Evolutionary conservation across 805 yeast species (phyloP).

Genomic region (Diddensiella caesifluorescens): DNA sequence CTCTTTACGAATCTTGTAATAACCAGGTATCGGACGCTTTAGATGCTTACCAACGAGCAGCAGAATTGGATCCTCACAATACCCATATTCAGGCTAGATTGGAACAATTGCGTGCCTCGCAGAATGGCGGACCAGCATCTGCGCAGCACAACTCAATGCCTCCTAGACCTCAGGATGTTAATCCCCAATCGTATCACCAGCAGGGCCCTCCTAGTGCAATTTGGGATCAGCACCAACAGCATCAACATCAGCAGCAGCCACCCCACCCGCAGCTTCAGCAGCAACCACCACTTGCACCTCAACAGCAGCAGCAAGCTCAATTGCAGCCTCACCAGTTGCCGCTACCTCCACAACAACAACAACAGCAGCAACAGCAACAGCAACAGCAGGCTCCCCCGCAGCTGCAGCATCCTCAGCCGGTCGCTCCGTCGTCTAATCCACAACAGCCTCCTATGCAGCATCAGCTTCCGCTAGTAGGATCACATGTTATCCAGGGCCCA

Average conservation of each 20-base stretch:
- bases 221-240: constrained; percentile 25
- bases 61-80: constrained; percentile 88
- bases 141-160: constrained; percentile 38
- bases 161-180: constrained; percentile 52
- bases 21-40: constrained; percentile 92
- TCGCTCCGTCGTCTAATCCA: constrained; percentile 7
- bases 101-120: constrained; percentile 55
- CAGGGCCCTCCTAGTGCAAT: constrained; percentile 55
- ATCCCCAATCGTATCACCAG: constrained; percentile 53
- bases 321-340: constrained; percentile 17
- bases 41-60: constrained; percentile 96
- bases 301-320: constrained; percentile 18
- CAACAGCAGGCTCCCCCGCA: constrained; percentile 12
- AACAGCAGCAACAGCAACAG: constrained; percentile 11
- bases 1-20: constrained; percentile 94
- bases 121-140: constrained; percentile 19
- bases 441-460: constrained; percentile 3
- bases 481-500: background rate
- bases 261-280: constrained; percentile 21
- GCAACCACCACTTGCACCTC: constrained; percentile 14
- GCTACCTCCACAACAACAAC: constrained; percentile 11
- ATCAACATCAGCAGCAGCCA: constrained; percentile 15
- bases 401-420: constrained; percentile 8
- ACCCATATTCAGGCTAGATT: constrained; percentile 91
- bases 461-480: background rate